Evolutionary conservation across 2,329 filamentous ascomycete genomes (phyloP).

Genomic region (Cytospora paraplurivora): DNA sequence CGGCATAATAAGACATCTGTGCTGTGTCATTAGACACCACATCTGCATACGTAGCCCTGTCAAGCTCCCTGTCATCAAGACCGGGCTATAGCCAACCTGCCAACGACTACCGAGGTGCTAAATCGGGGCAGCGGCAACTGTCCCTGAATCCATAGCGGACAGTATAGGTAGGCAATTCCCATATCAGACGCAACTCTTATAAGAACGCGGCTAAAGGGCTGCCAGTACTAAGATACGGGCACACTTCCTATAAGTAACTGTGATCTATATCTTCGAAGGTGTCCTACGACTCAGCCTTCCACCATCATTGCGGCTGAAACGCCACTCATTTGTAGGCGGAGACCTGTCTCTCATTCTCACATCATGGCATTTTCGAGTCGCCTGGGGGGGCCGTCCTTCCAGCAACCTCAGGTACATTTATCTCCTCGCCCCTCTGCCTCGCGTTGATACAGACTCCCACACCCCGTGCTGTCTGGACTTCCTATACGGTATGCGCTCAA

Average conservation of each 20-base stretch:
- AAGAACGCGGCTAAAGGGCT: neutral
- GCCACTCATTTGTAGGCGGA: constrained; percentile 2
- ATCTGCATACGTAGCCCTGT: constrained; percentile 4
- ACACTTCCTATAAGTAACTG: neutral
- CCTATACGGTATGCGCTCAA: constrained; percentile 9
- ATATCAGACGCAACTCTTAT: neutral
- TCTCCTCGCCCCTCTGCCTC: neutral
- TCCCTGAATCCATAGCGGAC: neutral
- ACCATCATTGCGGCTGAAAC: neutral
- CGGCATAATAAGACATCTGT: constrained; percentile 1
- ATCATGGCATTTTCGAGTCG: constrained; percentile 37
- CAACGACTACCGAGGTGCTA: constrained; percentile 3
- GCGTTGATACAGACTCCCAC: neutral
- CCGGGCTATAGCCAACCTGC: constrained; percentile 12
- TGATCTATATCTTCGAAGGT: neutral
- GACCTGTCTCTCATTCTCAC: neutral
- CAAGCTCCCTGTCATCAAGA: constrained; percentile 9
- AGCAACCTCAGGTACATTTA: constrained; percentile 39
- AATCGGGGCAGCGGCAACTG: neutral
- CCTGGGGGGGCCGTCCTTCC: constrained; percentile 34
- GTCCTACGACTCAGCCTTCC: neutral
- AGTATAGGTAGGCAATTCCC: neutral
- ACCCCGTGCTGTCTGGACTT: constrained; percentile 1
- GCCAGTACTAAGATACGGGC: neutral
- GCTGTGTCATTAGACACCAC: constrained; percentile 24